phyloP scores from a whole-genome alignment of 768 basidiomycete species.

The Tulasnella sp. region DNA sequence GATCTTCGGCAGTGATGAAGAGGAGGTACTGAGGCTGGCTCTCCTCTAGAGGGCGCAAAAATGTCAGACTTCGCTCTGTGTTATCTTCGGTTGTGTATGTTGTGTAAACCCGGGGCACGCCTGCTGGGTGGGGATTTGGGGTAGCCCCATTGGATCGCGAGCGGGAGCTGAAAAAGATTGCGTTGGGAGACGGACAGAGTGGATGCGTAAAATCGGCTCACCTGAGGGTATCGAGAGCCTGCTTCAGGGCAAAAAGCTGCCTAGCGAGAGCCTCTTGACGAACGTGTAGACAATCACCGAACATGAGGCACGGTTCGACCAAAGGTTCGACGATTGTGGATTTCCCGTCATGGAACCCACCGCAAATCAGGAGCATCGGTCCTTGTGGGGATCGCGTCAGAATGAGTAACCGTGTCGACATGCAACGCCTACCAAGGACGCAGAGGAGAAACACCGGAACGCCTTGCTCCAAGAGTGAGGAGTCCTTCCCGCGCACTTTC shows the following conservation, averaged over 20 bases:
- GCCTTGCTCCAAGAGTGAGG: neutral
- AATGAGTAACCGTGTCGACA: neutral
- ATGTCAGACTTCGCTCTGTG: too few relatives aligned
- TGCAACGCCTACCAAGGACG: neutral
- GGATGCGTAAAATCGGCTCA: too few relatives aligned
- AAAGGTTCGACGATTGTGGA: conserved; percentile 9
- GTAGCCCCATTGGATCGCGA: too few relatives aligned
- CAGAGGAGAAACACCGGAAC: neutral
- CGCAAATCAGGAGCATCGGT: neutral
- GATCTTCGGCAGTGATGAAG: neutral
- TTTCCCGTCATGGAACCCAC: conserved; percentile 10
- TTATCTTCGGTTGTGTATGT: too few relatives aligned
- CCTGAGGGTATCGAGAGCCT: neutral
- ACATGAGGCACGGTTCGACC: conserved; percentile 6
- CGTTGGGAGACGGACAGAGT: too few relatives aligned
- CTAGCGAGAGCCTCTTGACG: conserved; percentile 6
- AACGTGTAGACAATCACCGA: neutral
- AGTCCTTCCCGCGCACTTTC: neutral
- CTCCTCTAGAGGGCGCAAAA: too few relatives aligned
- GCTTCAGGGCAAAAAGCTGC: conserved; percentile 2
- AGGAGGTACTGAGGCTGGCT: neutral
- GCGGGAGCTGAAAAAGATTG: too few relatives aligned
- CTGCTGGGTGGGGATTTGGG: too few relatives aligned
- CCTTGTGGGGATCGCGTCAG: neutral
- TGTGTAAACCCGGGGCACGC: too few relatives aligned